Conservation (phyloP, 768 basidiomycete genomes). For the Mycena floridula region DNA sequence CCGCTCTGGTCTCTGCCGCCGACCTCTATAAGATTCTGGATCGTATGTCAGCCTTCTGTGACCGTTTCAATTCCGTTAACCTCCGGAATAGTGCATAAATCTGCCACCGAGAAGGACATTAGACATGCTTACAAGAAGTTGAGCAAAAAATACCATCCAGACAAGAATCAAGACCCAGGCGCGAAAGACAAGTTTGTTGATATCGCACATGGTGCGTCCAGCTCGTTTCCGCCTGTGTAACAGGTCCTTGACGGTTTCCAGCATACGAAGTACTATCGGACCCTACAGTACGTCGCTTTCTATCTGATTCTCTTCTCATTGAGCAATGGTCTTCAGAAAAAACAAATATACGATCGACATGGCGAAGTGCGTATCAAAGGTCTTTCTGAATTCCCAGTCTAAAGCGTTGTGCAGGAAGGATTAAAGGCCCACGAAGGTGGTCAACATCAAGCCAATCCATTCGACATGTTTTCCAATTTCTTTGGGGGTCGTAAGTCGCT, state of each 20-base stretch:
- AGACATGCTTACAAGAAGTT: constrained; percentile 88
- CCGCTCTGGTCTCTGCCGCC: constrained; percentile 41
- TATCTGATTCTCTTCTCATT: too few species aligned
- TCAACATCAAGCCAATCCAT: constrained; percentile 79
- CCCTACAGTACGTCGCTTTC: constrained; percentile 45
- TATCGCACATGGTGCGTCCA: constrained; percentile 71
- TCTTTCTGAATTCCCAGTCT: neutral
- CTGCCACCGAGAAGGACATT: constrained; percentile 85
- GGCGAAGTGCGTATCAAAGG: constrained; percentile 58
- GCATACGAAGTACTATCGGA: constrained; percentile 97
- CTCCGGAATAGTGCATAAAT: constrained; percentile 48
- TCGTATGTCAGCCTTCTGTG: constrained; percentile 43
- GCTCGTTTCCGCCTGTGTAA: neutral
- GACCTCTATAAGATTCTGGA: constrained; percentile 84
- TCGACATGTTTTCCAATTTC: constrained; percentile 91
- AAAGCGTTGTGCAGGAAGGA: constrained; percentile 57
- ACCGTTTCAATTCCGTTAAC: constrained; percentile 18
- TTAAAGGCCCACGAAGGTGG: constrained; percentile 88
- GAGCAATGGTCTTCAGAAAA: constrained; percentile 50
- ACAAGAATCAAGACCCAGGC: constrained; percentile 85
- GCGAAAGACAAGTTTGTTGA: constrained; percentile 88
- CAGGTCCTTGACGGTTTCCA: constrained; percentile 14
- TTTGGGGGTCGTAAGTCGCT: constrained; percentile 70
- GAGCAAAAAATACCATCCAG: constrained; percentile 87
- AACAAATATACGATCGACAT: constrained; percentile 88